Evolutionary conservation across 768 basidiomycete species (phyloP), one percentile per base, ranked within the genome.

Genomic region (Boletus subparvulus): DNA sequence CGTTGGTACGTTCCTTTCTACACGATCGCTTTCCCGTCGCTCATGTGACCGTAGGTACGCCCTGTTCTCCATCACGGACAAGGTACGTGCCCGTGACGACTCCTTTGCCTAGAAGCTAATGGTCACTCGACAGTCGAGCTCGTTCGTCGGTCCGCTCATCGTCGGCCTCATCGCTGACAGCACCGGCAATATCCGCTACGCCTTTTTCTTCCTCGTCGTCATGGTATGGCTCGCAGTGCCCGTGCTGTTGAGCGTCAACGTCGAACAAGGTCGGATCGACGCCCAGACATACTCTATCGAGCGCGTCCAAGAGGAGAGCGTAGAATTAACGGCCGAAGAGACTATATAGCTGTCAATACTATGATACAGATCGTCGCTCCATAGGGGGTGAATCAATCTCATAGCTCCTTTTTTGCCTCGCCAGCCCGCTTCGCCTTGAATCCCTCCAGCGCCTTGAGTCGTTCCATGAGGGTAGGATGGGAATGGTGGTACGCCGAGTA

Each of bases 401-500:
- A 21, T 0, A 65, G 40, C 45, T 59, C 63, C 59, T 73, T 72
- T 54, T 70, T 73, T 46, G 42, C 60, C 55, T 67, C 51, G 59
- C 60, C 63, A 0, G 52, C 39, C 35, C 75, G 74, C 58, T 77
- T 73, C 6, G 70, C 73, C 63, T 85, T 80, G 77, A 82, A 85
- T n/a, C 73, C 69, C 56, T 96, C 92, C 39, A 97, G 79, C 3
- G 84, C 92, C 60, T 83, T 86, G 65, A 98, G 76, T 9, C 95
- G 83, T 75, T 99, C 95, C 37, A 90, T 88, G 61, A 99, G 72
- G 3, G 94, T 97, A 6, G 96, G 96, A 73, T 99, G 96, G 46
- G 91, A 94, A 73, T 98, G 93, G 71, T 97, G 93, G 64, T 93
- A 97, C 21, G 92, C 91, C 49, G 94, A 97, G 75, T 96, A 97